Percentiles rank a stretch among this genome's conserved stretches.
Evolutionary conservation across 1,139 yeast genomes (phyloP).

Genomic region (Chernovozyma aurita): DNA sequence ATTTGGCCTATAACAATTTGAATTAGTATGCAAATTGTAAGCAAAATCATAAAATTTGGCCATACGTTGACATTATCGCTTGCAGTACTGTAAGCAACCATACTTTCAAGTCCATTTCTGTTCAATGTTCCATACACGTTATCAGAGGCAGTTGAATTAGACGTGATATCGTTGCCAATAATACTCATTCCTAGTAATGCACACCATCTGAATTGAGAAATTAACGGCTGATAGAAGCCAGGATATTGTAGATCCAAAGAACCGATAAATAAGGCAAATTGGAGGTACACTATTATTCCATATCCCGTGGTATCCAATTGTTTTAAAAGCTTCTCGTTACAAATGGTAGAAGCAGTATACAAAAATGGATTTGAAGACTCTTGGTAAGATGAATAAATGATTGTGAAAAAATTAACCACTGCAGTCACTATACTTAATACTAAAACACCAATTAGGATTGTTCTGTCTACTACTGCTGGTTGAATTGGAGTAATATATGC

Average conservation of each 20-base stretch:
- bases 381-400: conserved; percentile 54
- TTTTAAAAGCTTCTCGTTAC: conserved; percentile 52
- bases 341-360: conserved; percentile 56
- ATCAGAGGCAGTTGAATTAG: conserved; percentile 17
- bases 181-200: conserved; percentile 25
- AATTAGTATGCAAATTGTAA: conserved; percentile 25
- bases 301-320: conserved; percentile 55
- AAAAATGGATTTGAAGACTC: conserved; percentile 58
- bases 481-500: conserved; percentile 49
- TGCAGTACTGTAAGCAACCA: conserved; percentile 21
- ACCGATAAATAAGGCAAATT: conserved; percentile 54
- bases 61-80: conserved; percentile 28
- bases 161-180: neutral
- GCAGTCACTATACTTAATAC: conserved; percentile 40
- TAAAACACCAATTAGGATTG: conserved; percentile 38
- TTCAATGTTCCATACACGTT: conserved; percentile 33
- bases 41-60: conserved; percentile 40
- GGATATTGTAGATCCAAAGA: conserved; percentile 59
- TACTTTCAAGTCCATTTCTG: conserved; percentile 27
- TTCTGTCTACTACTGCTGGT: conserved; percentile 23
- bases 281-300: conserved; percentile 48
- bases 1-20: conserved; percentile 20
- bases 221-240: conserved; percentile 57
- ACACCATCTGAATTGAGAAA: conserved; percentile 37
- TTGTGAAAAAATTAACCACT: conserved; percentile 37